Evolutionary conservation across 140 eudicot species (phyloP).

Genomic region (Oenanthe javanica): DNA sequence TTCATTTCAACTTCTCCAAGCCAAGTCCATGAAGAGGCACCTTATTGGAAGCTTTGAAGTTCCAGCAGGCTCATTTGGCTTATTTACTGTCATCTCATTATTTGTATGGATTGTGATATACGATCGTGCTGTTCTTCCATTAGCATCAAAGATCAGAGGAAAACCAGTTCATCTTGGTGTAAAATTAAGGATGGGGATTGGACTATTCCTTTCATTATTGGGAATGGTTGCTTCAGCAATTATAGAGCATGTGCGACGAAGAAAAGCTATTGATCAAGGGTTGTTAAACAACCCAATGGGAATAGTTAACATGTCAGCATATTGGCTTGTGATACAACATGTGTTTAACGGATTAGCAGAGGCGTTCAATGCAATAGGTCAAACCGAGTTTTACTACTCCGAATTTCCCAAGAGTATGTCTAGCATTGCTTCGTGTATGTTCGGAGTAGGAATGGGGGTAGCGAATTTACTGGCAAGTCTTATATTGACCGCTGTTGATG

Average conservation of each 20-base stretch:
- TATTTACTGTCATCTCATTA: conserved; percentile 45
- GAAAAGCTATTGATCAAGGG: conserved; percentile 57
- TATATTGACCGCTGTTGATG: conserved; percentile 37
- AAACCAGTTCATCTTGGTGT: conserved; percentile 55
- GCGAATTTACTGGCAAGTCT: conserved; percentile 67
- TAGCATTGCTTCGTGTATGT: conserved; percentile 56
- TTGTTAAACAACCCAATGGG: conserved; percentile 35
- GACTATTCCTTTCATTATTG: conserved; percentile 49
- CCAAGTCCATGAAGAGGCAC: conserved; percentile 79
- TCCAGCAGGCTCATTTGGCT: conserved; percentile 66
- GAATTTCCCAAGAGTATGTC: conserved; percentile 89
- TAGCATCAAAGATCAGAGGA: conserved; percentile 58
- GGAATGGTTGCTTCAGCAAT: conserved; percentile 65
- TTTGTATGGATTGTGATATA: conserved; percentile 65
- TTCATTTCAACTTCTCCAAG: conserved; percentile 62
- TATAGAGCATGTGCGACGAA: conserved; percentile 54
- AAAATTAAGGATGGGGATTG: conserved; percentile 71
- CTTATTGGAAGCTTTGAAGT: conserved; percentile 49
- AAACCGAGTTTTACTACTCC: conserved; percentile 69
- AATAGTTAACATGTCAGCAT: conserved; percentile 63
- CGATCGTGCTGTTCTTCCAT: conserved; percentile 59
- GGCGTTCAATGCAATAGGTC: conserved; percentile 72
- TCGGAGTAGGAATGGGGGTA: conserved; percentile 63
- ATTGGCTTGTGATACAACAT: conserved; percentile 71
- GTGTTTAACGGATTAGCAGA: conserved; percentile 65